These are phyloP conservation scores for Linanthus parryae DNA, from an alignment of 148 eudicot genomes.

Conservation along the genomic window DNA sequence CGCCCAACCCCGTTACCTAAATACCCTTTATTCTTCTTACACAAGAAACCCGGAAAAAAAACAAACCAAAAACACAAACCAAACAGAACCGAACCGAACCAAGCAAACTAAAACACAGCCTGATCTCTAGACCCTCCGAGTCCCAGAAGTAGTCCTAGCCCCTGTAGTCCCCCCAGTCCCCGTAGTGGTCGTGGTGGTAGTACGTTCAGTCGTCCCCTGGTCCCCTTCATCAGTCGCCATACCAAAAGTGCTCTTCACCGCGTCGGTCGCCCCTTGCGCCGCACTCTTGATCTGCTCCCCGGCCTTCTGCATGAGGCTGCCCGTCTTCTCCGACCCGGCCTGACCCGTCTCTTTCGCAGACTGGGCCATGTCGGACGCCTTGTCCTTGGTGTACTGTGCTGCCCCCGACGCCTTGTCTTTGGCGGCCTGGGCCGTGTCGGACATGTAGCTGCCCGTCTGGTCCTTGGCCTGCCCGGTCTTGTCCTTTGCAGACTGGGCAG, in stretches of 20 bases:
- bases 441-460: too few species aligned
- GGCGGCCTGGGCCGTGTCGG: conserved; percentile 20
- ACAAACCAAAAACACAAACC: too few species aligned
- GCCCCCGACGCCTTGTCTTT: conserved; percentile 12
- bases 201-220: neutral
- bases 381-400: conserved; percentile 36
- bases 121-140: too few species aligned
- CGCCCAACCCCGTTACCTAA: too few species aligned
- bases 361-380: conserved; percentile 11
- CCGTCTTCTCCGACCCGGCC: conserved; percentile 59
- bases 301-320: conserved; percentile 42
- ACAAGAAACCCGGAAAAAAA: too few species aligned
- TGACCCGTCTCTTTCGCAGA: conserved; percentile 41
- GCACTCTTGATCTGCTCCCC: conserved; percentile 53
- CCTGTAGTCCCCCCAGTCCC: too few species aligned
- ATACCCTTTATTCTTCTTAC: too few species aligned
- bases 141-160: too few species aligned
- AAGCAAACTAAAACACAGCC: too few species aligned
- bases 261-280: conserved; percentile 69
- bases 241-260: conserved; percentile 58
- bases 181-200: neutral
- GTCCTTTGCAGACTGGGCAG: conserved; percentile 24
- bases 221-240: conserved; percentile 32
- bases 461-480: conserved; percentile 25
- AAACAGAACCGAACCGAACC: too few species aligned